Conservation (phyloP, 257 asterid species). For the Anisodus acutangulus region DNA sequence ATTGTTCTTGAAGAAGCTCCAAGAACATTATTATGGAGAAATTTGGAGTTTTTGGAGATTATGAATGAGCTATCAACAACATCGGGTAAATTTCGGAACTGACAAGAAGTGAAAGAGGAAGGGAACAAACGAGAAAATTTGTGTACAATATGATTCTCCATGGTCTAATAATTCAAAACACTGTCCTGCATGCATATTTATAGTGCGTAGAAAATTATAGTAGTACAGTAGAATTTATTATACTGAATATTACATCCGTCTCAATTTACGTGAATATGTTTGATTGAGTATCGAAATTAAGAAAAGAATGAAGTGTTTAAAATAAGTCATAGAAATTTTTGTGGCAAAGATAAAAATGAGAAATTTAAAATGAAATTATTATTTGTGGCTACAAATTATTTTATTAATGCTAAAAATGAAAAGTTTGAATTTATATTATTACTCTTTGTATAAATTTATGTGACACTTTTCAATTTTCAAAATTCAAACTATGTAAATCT, state of each 20-base stretch:
- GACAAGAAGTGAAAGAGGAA: slow-evolving; percentile 69
- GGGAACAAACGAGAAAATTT: slow-evolving; percentile 60
- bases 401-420: too few species aligned
- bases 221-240: neutral
- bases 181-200: neutral
- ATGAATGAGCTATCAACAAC: slow-evolving; percentile 50
- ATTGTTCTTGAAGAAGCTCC: slow-evolving; percentile 21
- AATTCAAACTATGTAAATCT: too few species aligned
- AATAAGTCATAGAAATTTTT: too few species aligned
- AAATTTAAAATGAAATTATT: too few species aligned
- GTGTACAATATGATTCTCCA: slow-evolving; percentile 55
- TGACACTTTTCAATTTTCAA: too few species aligned
- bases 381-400: too few species aligned
- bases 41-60: slow-evolving; percentile 37
- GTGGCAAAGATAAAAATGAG: too few species aligned
- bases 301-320: too few species aligned
- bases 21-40: neutral
- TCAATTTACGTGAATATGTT: too few species aligned
- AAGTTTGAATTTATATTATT: too few species aligned
- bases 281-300: too few species aligned
- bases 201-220: neutral
- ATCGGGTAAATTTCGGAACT: slow-evolving; percentile 44
- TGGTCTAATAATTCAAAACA: slow-evolving; percentile 26
- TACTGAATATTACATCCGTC: neutral
- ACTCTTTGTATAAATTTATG: too few species aligned